Evolutionary conservation across 2,329 filamentous ascomycete species (phyloP).

Genomic region (Apiospora rasikravindrae): DNA sequence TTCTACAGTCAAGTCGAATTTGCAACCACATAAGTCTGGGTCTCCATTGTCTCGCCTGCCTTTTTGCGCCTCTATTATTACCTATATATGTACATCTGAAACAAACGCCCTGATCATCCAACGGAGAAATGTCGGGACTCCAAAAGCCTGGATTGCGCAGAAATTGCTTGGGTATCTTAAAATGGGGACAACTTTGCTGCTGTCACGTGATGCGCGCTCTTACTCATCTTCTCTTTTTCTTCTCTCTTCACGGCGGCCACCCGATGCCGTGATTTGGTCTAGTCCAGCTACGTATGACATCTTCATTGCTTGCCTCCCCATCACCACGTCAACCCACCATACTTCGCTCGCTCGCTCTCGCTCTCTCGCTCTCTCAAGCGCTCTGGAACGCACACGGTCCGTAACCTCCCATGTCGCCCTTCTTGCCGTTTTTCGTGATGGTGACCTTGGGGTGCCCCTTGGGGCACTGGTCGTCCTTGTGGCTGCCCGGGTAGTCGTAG

Average conservation of each 20-base stretch:
- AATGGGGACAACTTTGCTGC: background rate
- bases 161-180: conserved; percentile 6
- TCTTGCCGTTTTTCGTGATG: background rate
- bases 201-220: background rate
- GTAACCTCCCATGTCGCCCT: background rate
- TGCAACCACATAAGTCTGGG: background rate
- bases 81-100: background rate
- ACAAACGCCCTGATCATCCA: background rate
- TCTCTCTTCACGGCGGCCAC: background rate
- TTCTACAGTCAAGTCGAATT: background rate
- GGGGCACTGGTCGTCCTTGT: background rate
- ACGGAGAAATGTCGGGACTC: background rate
- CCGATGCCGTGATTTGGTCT: background rate
- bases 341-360: background rate
- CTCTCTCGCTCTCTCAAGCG: no score
- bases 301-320: background rate
- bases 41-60: background rate
- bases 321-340: background rate
- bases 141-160: background rate
- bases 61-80: background rate
- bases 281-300: background rate
- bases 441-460: conserved; percentile 4
- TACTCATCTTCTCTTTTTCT: background rate
- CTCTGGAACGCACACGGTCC: background rate
- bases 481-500: conserved; percentile 15